Conservation (phyloP, 257 asterid species). For the Verbascum thapsus region DNA sequence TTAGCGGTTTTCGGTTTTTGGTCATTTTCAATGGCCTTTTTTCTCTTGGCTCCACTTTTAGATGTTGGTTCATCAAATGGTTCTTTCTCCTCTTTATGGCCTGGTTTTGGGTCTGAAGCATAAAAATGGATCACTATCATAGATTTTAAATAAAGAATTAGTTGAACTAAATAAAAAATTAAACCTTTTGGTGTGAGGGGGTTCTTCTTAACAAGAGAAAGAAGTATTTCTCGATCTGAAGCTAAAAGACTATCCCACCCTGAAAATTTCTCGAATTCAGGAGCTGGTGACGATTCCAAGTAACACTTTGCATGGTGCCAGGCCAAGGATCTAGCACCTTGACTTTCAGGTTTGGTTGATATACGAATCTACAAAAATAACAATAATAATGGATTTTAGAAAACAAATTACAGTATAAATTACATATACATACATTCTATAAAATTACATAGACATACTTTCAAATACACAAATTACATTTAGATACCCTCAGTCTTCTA, state of each 20-base stretch:
- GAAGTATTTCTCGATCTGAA: slow-evolving; percentile 55
- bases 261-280: slow-evolving; percentile 59
- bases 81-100: slow-evolving; percentile 43
- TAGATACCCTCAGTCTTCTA: no score
- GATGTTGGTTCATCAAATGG: slow-evolving; percentile 45
- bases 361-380: slow-evolving; percentile 69
- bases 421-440: background rate
- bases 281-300: slow-evolving; percentile 52
- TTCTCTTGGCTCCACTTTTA: slow-evolving; percentile 69
- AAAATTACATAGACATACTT: slow-evolving; percentile 7
- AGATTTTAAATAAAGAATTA: slow-evolving; percentile 27
- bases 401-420: slow-evolving; percentile 11
- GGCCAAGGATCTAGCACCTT: slow-evolving; percentile 64
- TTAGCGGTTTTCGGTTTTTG: slow-evolving; percentile 55
- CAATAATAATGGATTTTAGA: slow-evolving; percentile 5
- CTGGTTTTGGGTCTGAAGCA: no score
- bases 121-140: slow-evolving; percentile 14
- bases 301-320: slow-evolving; percentile 97
- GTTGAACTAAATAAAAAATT: slow-evolving; percentile 20
- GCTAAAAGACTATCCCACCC: slow-evolving; percentile 76
- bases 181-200: slow-evolving; percentile 62
- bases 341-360: slow-evolving; percentile 88
- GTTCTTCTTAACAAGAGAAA: slow-evolving; percentile 53
- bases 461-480: background rate
- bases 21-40: slow-evolving; percentile 47